phyloP scores from a whole-genome alignment of 2,329 filamentous ascomycete genomes.

The Lecanicillium sp. region DNA sequence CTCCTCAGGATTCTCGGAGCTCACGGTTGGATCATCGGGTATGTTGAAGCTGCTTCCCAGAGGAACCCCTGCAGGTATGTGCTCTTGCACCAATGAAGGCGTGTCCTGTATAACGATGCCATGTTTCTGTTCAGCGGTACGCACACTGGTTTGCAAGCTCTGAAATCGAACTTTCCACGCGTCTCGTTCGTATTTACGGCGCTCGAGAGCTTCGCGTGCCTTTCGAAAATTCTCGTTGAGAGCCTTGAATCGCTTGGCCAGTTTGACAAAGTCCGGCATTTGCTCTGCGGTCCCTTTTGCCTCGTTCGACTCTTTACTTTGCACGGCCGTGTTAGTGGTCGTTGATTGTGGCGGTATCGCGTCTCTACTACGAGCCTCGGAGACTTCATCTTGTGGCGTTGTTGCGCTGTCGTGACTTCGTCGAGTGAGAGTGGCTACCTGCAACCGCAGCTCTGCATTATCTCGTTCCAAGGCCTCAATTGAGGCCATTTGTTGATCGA shows the following conservation, averaged over 20 bases:
- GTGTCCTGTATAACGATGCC: slow-evolving; percentile 19
- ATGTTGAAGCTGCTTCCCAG: slow-evolving; percentile 5
- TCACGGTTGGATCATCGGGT: slow-evolving; percentile 4
- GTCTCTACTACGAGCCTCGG: no score
- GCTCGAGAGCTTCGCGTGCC: slow-evolving; percentile 28
- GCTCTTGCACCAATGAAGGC: not conserved
- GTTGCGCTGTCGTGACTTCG: not conserved
- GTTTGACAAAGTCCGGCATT: slow-evolving; percentile 25
- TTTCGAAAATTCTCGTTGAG: slow-evolving; percentile 32
- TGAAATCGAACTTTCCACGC: slow-evolving; percentile 38
- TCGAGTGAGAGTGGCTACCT: slow-evolving; percentile 19
- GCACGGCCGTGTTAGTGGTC: not conserved
- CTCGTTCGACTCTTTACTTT: not conserved
- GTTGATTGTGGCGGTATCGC: no score
- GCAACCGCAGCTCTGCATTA: slow-evolving; percentile 29
- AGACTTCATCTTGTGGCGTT: no score
- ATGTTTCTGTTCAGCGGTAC: slow-evolving; percentile 30
- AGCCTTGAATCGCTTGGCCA: slow-evolving; percentile 31
- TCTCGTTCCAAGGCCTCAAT: slow-evolving; percentile 31
- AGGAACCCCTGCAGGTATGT: not conserved
- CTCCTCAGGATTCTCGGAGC: slow-evolving; percentile 9
- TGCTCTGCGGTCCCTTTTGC: slow-evolving; percentile 6
- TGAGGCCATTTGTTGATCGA: slow-evolving; percentile 11
- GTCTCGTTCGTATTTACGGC: slow-evolving; percentile 32
- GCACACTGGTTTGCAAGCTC: slow-evolving; percentile 33